phyloP scores from a whole-genome alignment of 805 yeast species.

The Barnettozyma wickerhamii region DNA sequence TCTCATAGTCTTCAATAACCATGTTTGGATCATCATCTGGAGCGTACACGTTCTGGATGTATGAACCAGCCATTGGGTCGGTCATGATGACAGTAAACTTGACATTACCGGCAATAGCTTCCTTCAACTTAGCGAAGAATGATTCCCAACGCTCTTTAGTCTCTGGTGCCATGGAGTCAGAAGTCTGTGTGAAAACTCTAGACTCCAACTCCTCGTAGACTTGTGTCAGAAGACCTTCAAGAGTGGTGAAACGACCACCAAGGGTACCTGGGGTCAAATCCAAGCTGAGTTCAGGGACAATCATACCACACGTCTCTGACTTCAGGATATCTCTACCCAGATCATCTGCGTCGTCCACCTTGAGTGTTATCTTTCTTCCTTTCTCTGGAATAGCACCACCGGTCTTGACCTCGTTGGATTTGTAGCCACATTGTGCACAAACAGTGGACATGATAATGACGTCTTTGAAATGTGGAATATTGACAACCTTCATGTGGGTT shows the following conservation, averaged over 20 bases:
- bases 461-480: slow-evolving; percentile 97
- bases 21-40: slow-evolving; percentile 98
- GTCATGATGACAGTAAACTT: slow-evolving; percentile 85
- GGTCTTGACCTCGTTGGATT: slow-evolving; percentile 95
- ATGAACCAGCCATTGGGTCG: slow-evolving; percentile 94
- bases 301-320: slow-evolving; percentile 87
- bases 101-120: slow-evolving; percentile 76
- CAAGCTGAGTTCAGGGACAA: slow-evolving; percentile 80
- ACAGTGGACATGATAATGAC: slow-evolving; percentile 94
- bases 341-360: slow-evolving; percentile 82
- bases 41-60: slow-evolving; percentile 97
- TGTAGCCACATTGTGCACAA: slow-evolving; percentile 91
- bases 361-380: slow-evolving; percentile 71
- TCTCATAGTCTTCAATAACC: slow-evolving; percentile 84
- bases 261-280: slow-evolving; percentile 95
- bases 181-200: slow-evolving; percentile 78
- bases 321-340: slow-evolving; percentile 90
- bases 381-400: slow-evolving; percentile 93
- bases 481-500: slow-evolving; percentile 95
- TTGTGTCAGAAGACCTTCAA: slow-evolving; percentile 88
- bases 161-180: slow-evolving; percentile 84
- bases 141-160: slow-evolving; percentile 78
- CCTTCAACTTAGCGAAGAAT: slow-evolving; percentile 69
- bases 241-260: slow-evolving; percentile 96
- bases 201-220: slow-evolving; percentile 85